phyloP scores from a whole-genome alignment of 768 basidiomycete species.

The Tremella fuciformis region DNA sequence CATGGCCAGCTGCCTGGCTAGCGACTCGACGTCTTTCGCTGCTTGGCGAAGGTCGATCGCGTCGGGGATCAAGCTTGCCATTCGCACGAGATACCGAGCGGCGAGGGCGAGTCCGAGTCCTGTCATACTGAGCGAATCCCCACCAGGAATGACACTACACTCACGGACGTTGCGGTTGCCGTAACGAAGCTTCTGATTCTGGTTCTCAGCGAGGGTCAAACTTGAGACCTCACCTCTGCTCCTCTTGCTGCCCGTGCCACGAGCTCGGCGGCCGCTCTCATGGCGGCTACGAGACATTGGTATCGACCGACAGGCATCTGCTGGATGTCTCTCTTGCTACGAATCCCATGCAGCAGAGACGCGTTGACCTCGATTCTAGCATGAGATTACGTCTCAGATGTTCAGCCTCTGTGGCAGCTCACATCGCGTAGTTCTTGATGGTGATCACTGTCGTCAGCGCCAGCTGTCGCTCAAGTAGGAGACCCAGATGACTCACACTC shows the following conservation, averaged over 20 bases:
- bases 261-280: constrained; percentile 14
- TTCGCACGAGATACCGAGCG: constrained; percentile 15
- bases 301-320: constrained; percentile 4
- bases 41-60: constrained; percentile 17
- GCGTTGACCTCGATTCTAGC: constrained; percentile 8
- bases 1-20: constrained; percentile 6
- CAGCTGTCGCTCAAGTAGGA: neutral
- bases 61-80: constrained; percentile 14
- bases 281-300: constrained; percentile 6
- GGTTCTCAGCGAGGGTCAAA: constrained; percentile 4
- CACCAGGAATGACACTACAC: neutral
- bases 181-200: constrained; percentile 9
- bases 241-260: constrained; percentile 12
- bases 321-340: constrained; percentile 9
- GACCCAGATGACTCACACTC: constrained; percentile 3
- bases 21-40: constrained; percentile 14
- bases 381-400: neutral
- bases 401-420: constrained; percentile 1
- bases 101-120: constrained; percentile 14
- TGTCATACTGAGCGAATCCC: neutral
- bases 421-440: constrained; percentile 11
- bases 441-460: constrained; percentile 9
- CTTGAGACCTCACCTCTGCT: constrained; percentile 6
- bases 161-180: constrained; percentile 18
- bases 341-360: constrained; percentile 9